phyloP scores from a whole-genome alignment of 805 yeast species.

The Helenozyma rhizophorensis region DNA sequence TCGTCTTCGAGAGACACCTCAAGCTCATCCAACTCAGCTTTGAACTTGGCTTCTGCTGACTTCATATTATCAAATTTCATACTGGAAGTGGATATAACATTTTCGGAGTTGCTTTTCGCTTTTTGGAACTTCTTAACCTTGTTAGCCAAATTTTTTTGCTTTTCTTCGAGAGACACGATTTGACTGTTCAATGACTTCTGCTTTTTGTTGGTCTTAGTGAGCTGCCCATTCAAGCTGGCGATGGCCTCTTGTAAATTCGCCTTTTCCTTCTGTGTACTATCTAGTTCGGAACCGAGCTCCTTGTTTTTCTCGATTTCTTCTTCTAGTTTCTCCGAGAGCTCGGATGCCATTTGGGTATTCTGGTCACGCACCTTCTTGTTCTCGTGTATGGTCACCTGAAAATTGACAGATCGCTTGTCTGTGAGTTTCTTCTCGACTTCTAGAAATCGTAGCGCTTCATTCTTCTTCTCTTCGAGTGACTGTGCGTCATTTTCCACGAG shows the following conservation, averaged over 20 bases:
- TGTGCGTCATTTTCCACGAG: constrained; percentile 75
- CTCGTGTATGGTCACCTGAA: constrained; percentile 47
- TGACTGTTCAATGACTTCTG: constrained; percentile 39
- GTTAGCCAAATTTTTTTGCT: constrained; percentile 56
- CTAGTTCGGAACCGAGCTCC: constrained; percentile 26
- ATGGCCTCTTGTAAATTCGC: constrained; percentile 11
- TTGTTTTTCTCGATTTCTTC: constrained; percentile 40
- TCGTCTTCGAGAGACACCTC: constrained; percentile 47
- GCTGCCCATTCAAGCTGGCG: constrained; percentile 15
- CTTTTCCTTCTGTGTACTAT: constrained; percentile 32
- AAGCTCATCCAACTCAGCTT: constrained; percentile 43
- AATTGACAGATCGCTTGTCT: constrained; percentile 48
- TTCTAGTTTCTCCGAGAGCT: constrained; percentile 38
- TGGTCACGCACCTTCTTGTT: constrained; percentile 37
- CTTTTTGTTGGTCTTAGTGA: constrained; percentile 20
- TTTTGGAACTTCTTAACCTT: constrained; percentile 60
- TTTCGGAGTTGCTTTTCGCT: constrained; percentile 44
- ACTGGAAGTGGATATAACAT: constrained; percentile 41
- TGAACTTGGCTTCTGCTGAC: constrained; percentile 41
- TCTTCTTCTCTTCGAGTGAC: constrained; percentile 60
- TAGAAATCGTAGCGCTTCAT: constrained; percentile 64
- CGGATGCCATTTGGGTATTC: constrained; percentile 34
- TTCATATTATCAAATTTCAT: constrained; percentile 43
- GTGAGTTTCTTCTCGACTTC: constrained; percentile 58
- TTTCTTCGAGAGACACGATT: constrained; percentile 71